A percentile compares a stretch with the other conserved stretches of the same genome.
phyloP scores from a whole-genome alignment of 495 filamentous ascomycete species.

The Xylaria telfairii region DNA sequence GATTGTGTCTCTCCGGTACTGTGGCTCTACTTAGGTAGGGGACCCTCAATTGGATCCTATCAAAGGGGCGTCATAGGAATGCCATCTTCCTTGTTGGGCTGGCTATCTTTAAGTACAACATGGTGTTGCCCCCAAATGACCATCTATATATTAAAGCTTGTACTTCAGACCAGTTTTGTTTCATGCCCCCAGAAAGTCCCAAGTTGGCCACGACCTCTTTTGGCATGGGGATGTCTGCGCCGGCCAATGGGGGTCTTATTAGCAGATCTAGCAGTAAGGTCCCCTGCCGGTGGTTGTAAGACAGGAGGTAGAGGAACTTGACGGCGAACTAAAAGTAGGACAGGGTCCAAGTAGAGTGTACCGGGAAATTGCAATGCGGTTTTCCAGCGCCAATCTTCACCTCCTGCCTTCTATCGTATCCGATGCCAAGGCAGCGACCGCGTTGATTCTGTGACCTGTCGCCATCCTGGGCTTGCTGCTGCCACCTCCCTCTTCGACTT shows the following conservation, averaged over 20 bases:
- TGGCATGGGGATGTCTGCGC: background rate
- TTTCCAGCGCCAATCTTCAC: background rate
- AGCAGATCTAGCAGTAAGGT: background rate
- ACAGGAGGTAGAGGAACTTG: background rate
- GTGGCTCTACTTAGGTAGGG: background rate
- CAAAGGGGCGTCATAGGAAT: background rate
- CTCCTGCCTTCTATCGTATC: too few relatives aligned
- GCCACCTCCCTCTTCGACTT: conserved; percentile 7
- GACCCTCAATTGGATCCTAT: background rate
- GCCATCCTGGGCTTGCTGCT: conserved; percentile 1
- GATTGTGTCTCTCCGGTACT: background rate
- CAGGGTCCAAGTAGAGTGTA: conserved; percentile 1
- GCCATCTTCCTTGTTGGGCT: background rate
- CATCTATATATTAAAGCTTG: background rate
- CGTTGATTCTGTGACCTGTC: conserved; percentile 1
- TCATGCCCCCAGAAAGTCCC: conserved; percentile 11
- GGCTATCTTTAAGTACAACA: background rate
- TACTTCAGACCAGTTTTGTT: conserved; percentile 9
- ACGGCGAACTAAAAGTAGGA: background rate
- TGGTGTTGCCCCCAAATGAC: background rate
- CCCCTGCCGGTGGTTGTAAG: background rate
- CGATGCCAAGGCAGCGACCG: conserved; percentile 10
- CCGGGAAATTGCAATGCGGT: background rate
- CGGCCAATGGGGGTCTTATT: conserved; percentile 1
- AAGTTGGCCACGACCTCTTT: conserved; percentile 10